Conservation (phyloP, 306 rosid species). For the Lathyrus oleraceus region DNA sequence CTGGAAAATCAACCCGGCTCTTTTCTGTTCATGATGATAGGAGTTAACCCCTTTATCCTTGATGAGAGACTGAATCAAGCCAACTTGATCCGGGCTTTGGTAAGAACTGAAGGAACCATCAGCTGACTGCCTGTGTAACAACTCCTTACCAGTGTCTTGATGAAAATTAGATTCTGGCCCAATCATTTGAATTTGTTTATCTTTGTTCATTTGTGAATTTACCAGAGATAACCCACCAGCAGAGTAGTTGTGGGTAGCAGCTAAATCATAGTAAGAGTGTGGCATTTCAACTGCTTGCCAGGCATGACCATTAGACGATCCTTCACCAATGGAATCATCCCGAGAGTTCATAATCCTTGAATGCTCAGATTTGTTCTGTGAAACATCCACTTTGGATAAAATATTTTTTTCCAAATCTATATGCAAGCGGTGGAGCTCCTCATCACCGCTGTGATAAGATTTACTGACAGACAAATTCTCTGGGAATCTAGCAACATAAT, state of each 20-base stretch:
- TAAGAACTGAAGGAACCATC: slow-evolving; percentile 60
- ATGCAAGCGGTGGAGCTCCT: slow-evolving; percentile 37
- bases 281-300: slow-evolving; percentile 63
- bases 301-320: slow-evolving; percentile 47
- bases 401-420: slow-evolving; percentile 38
- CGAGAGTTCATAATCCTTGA: slow-evolving; percentile 44
- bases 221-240: slow-evolving; percentile 49
- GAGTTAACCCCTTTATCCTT: slow-evolving; percentile 61
- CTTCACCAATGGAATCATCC: slow-evolving; percentile 48
- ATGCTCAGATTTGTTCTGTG: slow-evolving; percentile 38
- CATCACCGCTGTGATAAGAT: slow-evolving; percentile 36
- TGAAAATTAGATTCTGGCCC: slow-evolving; percentile 60
- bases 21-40: slow-evolving; percentile 64
- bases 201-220: slow-evolving; percentile 54
- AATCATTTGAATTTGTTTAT: slow-evolving; percentile 44
- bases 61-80: slow-evolving; percentile 67
- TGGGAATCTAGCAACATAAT: slow-evolving; percentile 34
- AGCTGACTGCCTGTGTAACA: slow-evolving; percentile 54
- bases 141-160: slow-evolving; percentile 47
- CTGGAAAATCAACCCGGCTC: slow-evolving; percentile 53
- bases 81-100: slow-evolving; percentile 66
- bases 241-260: slow-evolving; percentile 53
- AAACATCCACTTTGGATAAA: slow-evolving; percentile 27
- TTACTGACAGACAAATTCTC: slow-evolving; percentile 34
- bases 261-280: slow-evolving; percentile 68